Base-by-base conservation (phyloP, 768 basidiomycete genomes). In the Rhodotorula graminis region DNA sequence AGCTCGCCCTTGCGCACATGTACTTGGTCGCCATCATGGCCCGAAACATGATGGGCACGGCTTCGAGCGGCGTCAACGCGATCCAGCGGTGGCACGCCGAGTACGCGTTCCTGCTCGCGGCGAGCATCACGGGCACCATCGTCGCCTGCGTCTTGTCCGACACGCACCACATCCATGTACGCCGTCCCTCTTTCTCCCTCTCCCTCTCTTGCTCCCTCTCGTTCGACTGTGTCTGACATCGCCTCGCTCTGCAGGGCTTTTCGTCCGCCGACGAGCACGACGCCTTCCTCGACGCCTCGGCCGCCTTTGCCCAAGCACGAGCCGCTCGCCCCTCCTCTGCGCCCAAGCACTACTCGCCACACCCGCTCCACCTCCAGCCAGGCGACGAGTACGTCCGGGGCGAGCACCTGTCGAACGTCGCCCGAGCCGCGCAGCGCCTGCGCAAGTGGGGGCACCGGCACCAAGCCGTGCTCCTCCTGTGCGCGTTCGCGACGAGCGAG, bases 51-150 rank as follows among this genome's bases (percentile, higher is more conserved):
- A 62, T 69, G 67, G 67, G 61, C 7, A 37, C 53, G 23, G 42
- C 31, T 0, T 46, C 42, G 0, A 40, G 63, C 8, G 67, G 67
- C 23, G 46, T n/a, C 12, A 69, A 69, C 40, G 60, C 21, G 18
- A 44, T 68, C 19, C 67, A 68, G 53, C 46, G 42, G 37, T 68
- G 60, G 67, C 67, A 69, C 37, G 61, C 61, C 40, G 61, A 69
- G 67, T 55, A 63, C 46, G 61, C 55, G 1, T 69, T 62, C 31
- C 46, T 69, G 11, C 40, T 57, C 12, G 67, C 55, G 9, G 33
- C 61, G 16, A 55, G 61, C 1, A 62, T 55, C 19, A 55, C 42
- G 23, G 60, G 52, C 10, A 40, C 61, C 6, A 47, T 69, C 8
- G 8, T 63, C 31, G 61, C 67, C 8, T 56, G 61, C 33, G 53